phyloP scores from a whole-genome alignment of 2,329 filamentous ascomycete species.

The Sporothrix sp. region DNA sequence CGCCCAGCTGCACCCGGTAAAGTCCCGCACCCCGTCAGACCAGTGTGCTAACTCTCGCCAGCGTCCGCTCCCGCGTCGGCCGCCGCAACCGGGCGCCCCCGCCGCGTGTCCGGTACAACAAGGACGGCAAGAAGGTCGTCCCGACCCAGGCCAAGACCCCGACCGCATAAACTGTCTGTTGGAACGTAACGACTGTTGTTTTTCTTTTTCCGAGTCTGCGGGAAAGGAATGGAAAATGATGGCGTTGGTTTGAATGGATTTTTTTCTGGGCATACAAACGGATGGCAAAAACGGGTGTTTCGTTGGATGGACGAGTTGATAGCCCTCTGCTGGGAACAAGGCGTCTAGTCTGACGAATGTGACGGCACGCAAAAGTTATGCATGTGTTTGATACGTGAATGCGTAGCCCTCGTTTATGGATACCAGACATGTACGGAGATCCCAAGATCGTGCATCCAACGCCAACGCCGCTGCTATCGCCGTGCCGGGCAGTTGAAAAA shows the following conservation, averaged over 20 bases:
- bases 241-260: constrained; percentile 1
- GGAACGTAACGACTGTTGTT: neutral
- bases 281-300: neutral
- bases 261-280: constrained; percentile 1
- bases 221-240: neutral
- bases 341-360: too few relatives aligned
- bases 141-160: constrained; percentile 63
- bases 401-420: too few relatives aligned
- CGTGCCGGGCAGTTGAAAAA: neutral
- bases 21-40: neutral
- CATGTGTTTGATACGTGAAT: too few relatives aligned
- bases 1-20: neutral
- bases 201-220: neutral
- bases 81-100: constrained; percentile 98
- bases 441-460: too few relatives aligned
- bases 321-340: neutral
- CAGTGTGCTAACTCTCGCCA: constrained; percentile 40
- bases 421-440: too few relatives aligned
- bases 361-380: too few relatives aligned
- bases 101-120: constrained; percentile 98
- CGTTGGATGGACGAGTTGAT: neutral
- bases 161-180: neutral
- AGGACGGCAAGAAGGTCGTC: constrained; percentile 99
- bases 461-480: neutral
- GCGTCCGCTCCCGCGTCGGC: constrained; percentile 93